These are phyloP conservation scores for Ceratocystis papillata DNA, from an alignment of 2,329 filamentous ascomycete species.

Conservation along the genomic window DNA sequence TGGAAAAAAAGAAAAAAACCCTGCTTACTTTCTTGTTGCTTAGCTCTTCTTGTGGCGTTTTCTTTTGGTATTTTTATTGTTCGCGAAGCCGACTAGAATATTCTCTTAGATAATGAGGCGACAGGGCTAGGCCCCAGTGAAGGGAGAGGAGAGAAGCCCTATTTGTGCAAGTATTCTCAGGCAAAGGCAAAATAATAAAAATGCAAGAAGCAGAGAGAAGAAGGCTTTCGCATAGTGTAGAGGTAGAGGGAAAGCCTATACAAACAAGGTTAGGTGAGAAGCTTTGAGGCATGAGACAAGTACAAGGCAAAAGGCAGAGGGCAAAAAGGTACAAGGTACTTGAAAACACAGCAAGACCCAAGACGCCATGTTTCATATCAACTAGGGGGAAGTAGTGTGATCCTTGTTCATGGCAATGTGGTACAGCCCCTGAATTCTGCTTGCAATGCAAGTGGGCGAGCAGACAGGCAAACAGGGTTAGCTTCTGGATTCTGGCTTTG, in stretches of 20 bases:
- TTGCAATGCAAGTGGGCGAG: not conserved
- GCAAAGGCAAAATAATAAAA: not conserved
- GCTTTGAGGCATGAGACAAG: not conserved
- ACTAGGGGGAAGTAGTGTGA: not conserved
- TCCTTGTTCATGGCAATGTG: not conserved
- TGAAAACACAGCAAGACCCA: not conserved
- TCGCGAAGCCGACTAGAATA: not conserved
- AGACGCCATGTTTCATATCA: slow-evolving; percentile 9
- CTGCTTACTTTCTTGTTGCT: not conserved
- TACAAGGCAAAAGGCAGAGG: not conserved
- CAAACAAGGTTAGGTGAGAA: no score
- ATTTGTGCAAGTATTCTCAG: not conserved
- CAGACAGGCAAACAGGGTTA: no score
- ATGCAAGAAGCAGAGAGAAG: no score
- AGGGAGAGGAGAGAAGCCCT: no score
- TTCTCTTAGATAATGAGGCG: not conserved
- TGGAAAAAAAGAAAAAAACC: not conserved
- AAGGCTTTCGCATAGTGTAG: no score
- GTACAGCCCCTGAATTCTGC: slow-evolving; percentile 7
- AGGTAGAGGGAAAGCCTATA: no score
- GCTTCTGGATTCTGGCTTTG: no score
- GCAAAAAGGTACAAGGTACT: not conserved
- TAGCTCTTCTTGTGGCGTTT: not conserved
- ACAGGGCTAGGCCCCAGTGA: not conserved
- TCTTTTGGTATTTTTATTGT: not conserved